Evolutionary conservation across 192 early-diverging fungal genomes (phyloP).

Genomic region (Thamnidium elegans): DNA sequence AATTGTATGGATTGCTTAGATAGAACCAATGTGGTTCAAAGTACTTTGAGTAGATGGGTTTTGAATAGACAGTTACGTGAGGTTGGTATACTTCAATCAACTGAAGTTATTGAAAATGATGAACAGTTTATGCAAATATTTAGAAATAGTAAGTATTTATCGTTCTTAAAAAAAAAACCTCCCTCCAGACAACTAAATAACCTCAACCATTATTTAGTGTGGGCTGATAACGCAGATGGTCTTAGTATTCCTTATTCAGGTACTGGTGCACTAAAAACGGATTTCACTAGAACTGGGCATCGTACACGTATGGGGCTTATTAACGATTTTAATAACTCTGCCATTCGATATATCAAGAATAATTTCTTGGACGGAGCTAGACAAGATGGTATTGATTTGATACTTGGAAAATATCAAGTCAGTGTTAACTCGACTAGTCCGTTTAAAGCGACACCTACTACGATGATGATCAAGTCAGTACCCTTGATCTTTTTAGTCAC

Average conservation of each 20-base stretch:
- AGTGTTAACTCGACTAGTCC: background rate
- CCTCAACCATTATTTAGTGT: slow-evolving; percentile 52
- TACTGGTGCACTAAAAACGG: slow-evolving; percentile 95
- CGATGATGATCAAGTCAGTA: background rate
- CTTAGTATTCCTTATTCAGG: slow-evolving; percentile 90
- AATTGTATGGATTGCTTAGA: slow-evolving; percentile 99
- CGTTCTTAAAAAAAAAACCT: background rate
- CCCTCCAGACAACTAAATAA: background rate
- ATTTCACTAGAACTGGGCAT: slow-evolving; percentile 92
- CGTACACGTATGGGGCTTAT: slow-evolving; percentile 75
- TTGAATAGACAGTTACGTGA: slow-evolving; percentile 74
- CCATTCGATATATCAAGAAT: slow-evolving; percentile 86
- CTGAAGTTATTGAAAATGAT: slow-evolving; percentile 62
- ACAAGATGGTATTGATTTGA: slow-evolving; percentile 89
- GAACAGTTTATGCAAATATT: slow-evolving; percentile 67
- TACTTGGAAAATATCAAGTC: slow-evolving; percentile 66
- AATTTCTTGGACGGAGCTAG: slow-evolving; percentile 91
- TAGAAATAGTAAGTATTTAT: slow-evolving; percentile 60
- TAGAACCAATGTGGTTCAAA: slow-evolving; percentile 99
- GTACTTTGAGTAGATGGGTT: slow-evolving; percentile 73
- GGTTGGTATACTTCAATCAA: slow-evolving; percentile 55
- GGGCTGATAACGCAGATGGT: slow-evolving; percentile 97
- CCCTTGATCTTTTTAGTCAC: slow-evolving; percentile 11
- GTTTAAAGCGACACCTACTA: background rate
- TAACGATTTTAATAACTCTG: slow-evolving; percentile 75